Evolutionary conservation across 179 eudicot species (phyloP).

Genomic region (Amaranthus tricolor): DNA sequence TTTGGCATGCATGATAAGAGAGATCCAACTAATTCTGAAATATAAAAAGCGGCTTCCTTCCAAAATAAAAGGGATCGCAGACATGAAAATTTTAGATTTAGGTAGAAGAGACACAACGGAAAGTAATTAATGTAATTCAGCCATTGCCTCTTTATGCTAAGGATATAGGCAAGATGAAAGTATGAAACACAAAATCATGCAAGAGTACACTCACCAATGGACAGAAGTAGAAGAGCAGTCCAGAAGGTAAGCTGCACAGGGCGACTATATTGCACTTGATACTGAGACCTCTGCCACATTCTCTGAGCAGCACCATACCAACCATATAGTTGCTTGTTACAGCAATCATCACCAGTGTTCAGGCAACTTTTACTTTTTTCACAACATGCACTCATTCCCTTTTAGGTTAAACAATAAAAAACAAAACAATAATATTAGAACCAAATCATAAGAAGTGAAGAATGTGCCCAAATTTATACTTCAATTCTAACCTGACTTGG

Average conservation of each 20-base stretch:
- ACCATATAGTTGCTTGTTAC: constrained; percentile 67
- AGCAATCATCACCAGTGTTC: constrained; percentile 48
- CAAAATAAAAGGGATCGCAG: not conserved
- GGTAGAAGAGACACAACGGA: not conserved
- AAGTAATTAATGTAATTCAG: not conserved
- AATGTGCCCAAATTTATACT: not conserved
- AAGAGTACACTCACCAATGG: constrained; percentile 50
- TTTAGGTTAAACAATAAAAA: constrained; percentile 9
- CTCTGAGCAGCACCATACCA: constrained; percentile 75
- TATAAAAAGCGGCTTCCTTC: not conserved
- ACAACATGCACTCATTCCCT: constrained; percentile 45
- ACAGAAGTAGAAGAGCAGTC: constrained; percentile 43
- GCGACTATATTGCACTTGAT: constrained; percentile 67
- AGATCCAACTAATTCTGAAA: not conserved
- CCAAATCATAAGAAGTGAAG: not conserved
- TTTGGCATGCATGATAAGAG: not conserved
- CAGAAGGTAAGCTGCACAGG: constrained; percentile 48
- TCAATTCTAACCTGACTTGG: constrained; percentile 42
- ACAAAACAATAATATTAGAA: constrained; percentile 3
- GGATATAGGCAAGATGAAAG: not conserved
- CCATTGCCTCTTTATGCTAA: not conserved
- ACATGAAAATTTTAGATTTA: not conserved
- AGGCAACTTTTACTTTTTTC: constrained; percentile 71
- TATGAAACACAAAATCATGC: not conserved
- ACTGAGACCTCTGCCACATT: constrained; percentile 75